These are phyloP conservation scores for Pogostemon cablin DNA, from an alignment of 257 asterid species.

Conservation along the genomic window DNA sequence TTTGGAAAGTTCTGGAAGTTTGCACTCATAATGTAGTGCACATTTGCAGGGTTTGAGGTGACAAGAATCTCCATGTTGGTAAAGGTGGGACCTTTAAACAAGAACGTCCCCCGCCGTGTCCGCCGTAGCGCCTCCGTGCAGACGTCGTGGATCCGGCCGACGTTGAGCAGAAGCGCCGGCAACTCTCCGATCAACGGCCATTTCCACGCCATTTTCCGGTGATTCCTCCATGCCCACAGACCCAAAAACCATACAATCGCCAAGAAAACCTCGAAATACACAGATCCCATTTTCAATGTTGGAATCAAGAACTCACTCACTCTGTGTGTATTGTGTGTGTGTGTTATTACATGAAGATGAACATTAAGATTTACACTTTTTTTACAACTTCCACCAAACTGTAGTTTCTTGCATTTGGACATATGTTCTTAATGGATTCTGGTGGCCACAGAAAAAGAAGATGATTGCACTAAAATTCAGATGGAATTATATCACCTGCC, in stretches of 20 bases:
- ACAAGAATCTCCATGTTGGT: slow-evolving; percentile 52
- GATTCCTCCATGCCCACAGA: slow-evolving; percentile 43
- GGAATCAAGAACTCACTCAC: not conserved
- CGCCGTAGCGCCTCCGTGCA: slow-evolving; percentile 33
- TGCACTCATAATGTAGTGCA: slow-evolving; percentile 59
- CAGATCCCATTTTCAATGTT: slow-evolving; percentile 7
- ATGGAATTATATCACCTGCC: slow-evolving; percentile 19
- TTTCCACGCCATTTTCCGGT: slow-evolving; percentile 35
- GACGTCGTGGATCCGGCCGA: slow-evolving; percentile 46
- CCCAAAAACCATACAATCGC: slow-evolving; percentile 43
- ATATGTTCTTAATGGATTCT: slow-evolving; percentile 27
- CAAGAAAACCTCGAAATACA: slow-evolving; percentile 35
- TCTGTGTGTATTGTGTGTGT: slow-evolving; percentile 6
- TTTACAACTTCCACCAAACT: slow-evolving; percentile 34
- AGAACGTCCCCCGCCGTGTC: slow-evolving; percentile 47
- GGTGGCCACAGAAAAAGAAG: slow-evolving; percentile 32
- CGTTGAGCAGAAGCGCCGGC: slow-evolving; percentile 42
- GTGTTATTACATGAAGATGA: not conserved
- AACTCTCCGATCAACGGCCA: slow-evolving; percentile 65
- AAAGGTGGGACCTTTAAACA: slow-evolving; percentile 55
- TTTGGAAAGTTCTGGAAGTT: slow-evolving; percentile 57
- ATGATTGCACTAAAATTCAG: slow-evolving; percentile 21
- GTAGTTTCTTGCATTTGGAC: slow-evolving; percentile 26
- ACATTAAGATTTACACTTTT: not conserved
- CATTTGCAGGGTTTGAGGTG: slow-evolving; percentile 57